These are phyloP conservation scores for Curvularia hawaiiensis DNA, from an alignment of 2,329 filamentous ascomycete species.

Conservation along the genomic window DNA sequence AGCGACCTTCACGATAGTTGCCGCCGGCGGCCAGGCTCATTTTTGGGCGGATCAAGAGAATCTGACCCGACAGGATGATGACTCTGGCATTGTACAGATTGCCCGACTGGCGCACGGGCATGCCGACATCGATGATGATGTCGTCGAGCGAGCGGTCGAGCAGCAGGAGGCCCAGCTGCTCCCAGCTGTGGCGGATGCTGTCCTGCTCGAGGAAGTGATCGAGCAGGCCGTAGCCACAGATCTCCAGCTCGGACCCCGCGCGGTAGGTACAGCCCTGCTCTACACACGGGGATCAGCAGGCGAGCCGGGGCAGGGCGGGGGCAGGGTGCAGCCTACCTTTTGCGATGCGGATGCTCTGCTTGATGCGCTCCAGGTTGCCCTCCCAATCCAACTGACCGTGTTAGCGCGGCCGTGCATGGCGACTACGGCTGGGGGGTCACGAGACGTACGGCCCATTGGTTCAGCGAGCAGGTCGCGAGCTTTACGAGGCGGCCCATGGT, in stretches of 20 bases:
- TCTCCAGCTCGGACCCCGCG: constrained; percentile 30
- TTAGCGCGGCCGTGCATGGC: background rate
- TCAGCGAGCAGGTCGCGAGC: constrained; percentile 40
- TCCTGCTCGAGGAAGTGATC: constrained; percentile 60
- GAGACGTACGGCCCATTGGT: constrained; percentile 28
- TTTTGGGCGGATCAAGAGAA: constrained; percentile 75
- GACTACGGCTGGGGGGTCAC: background rate
- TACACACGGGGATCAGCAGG: background rate
- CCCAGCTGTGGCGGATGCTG: constrained; percentile 49
- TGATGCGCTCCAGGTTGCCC: constrained; percentile 67
- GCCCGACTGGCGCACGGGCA: constrained; percentile 63
- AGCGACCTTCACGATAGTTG: constrained; percentile 53
- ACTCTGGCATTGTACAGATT: constrained; percentile 65
- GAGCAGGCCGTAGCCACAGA: constrained; percentile 48
- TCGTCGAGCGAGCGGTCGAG: constrained; percentile 64
- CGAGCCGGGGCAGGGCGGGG: background rate
- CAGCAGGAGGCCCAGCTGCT: constrained; percentile 67
- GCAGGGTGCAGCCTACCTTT: background rate
- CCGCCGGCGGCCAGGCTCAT: constrained; percentile 74
- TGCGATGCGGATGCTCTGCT: constrained; percentile 59
- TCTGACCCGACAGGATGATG: constrained; percentile 68
- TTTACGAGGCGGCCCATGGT: constrained; percentile 29
- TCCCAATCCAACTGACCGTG: constrained; percentile 40
- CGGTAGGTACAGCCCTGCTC: constrained; percentile 1
- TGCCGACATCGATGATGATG: constrained; percentile 52